A percentile compares a stretch with the other conserved stretches of the same genome.
phyloP scores from a whole-genome alignment of 2,329 filamentous ascomycete genomes.

The Colletotrichum sp. region DNA sequence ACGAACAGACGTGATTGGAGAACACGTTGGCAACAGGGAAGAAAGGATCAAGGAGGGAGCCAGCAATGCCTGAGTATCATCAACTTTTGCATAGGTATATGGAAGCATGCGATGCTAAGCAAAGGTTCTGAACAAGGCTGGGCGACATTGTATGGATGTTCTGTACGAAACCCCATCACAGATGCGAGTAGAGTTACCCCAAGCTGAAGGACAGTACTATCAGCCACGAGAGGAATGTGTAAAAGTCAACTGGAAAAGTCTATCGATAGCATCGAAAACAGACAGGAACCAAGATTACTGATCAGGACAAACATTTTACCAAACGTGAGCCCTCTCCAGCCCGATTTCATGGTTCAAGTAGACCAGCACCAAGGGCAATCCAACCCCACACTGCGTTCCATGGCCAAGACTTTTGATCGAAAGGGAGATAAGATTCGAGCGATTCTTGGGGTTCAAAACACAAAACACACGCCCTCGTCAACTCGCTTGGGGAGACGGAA shows the following conservation, averaged over 20 bases:
- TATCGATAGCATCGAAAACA: background rate
- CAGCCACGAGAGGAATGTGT: background rate
- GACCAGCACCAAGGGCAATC: background rate
- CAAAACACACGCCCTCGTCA: background rate
- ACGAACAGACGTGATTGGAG: too few relatives aligned
- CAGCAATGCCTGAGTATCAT: background rate
- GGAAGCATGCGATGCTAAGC: background rate
- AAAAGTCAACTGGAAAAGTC: background rate
- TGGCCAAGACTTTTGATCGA: background rate
- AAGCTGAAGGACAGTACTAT: background rate
- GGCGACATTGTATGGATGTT: background rate
- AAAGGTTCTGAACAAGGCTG: background rate
- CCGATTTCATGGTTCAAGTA: background rate
- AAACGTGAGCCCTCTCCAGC: background rate
- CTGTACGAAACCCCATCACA: background rate
- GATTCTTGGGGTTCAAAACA: background rate
- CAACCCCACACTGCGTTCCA: background rate
- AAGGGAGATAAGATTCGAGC: background rate
- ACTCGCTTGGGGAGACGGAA: background rate
- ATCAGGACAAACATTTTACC: background rate
- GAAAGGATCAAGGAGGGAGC: background rate
- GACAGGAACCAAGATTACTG: background rate
- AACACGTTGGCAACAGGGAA: background rate
- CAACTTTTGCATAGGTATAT: background rate
- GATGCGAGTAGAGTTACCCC: background rate